Percentiles rank a stretch among this genome's conserved stretches.
phyloP scores from a whole-genome alignment of 345 rosid genomes.

The Jatropha curcas region DNA sequence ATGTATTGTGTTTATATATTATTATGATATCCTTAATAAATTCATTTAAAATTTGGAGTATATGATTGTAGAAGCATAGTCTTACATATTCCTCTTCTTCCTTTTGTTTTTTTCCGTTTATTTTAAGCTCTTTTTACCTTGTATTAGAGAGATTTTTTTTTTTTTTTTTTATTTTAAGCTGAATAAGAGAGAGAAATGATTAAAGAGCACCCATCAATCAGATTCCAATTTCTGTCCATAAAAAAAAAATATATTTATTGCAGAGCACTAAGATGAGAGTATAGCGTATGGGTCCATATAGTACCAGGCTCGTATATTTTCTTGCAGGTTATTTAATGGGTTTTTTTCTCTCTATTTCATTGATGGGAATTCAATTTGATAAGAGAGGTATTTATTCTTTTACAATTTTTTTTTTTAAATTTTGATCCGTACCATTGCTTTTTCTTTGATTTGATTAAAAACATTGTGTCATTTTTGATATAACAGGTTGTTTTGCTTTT shows the following conservation, averaged over 20 bases:
- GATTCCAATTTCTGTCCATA: slow-evolving; percentile 47
- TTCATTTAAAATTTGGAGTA: slow-evolving; percentile 28
- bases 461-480: too few species aligned
- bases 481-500: too few species aligned
- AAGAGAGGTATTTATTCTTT: neutral
- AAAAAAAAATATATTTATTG: slow-evolving; percentile 12
- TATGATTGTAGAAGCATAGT: slow-evolving; percentile 30
- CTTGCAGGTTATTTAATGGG: slow-evolving; percentile 5
- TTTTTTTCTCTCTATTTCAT: too few species aligned
- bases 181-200: slow-evolving; percentile 38
- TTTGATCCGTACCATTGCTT: too few species aligned
- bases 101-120: too few species aligned
- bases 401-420: too few species aligned
- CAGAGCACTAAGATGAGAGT: slow-evolving; percentile 35
- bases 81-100: neutral
- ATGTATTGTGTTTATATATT: too few species aligned
- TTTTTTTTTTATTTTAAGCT: neutral
- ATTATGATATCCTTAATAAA: neutral
- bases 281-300: slow-evolving; percentile 23
- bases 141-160: too few species aligned
- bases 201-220: slow-evolving; percentile 40
- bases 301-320: slow-evolving; percentile 10
- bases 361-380: too few species aligned
- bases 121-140: too few species aligned
- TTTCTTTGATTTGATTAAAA: too few species aligned